These are phyloP conservation scores for Fusarium redolens DNA, from an alignment of 2,329 filamentous ascomycete species.

Conservation along the genomic window DNA sequence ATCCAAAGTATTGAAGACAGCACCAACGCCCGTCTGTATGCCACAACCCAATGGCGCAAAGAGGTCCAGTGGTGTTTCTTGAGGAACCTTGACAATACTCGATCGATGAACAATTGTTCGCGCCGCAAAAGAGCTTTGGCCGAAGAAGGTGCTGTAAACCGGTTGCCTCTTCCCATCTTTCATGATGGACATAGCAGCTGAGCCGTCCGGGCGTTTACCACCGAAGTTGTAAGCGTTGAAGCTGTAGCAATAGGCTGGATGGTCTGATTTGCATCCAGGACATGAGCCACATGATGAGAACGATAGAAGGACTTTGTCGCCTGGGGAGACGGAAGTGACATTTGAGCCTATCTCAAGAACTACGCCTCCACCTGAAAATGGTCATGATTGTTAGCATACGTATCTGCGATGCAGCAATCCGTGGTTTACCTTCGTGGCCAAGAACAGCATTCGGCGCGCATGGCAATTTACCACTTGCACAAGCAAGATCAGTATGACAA, in stretches of 20 bases:
- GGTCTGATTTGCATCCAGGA: constrained; percentile 1
- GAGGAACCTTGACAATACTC: constrained; percentile 18
- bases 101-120: constrained; percentile 14
- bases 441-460: constrained; percentile 4
- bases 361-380: constrained; percentile 13
- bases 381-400: accelerated
- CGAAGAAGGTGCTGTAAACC: constrained; percentile 22
- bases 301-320: constrained; percentile 25
- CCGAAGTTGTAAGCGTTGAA: constrained; percentile 23
- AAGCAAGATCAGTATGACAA: constrained; percentile 54
- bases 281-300: constrained; percentile 22
- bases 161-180: neutral
- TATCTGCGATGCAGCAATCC: accelerated
- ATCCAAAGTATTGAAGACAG: constrained; percentile 15
- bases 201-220: constrained; percentile 15
- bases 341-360: constrained; percentile 10
- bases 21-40: constrained; percentile 28
- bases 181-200: neutral
- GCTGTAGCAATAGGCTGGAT: constrained; percentile 25
- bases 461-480: constrained; percentile 46
- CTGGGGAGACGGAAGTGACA: neutral
- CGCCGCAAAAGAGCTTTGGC: constrained; percentile 28
- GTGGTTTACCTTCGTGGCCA: constrained; percentile 54
- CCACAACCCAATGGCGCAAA: constrained; percentile 29
- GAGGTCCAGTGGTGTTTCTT: neutral